Conservation (phyloP, 1,284 basidiomycete species). For the Trametes pubescens region DNA sequence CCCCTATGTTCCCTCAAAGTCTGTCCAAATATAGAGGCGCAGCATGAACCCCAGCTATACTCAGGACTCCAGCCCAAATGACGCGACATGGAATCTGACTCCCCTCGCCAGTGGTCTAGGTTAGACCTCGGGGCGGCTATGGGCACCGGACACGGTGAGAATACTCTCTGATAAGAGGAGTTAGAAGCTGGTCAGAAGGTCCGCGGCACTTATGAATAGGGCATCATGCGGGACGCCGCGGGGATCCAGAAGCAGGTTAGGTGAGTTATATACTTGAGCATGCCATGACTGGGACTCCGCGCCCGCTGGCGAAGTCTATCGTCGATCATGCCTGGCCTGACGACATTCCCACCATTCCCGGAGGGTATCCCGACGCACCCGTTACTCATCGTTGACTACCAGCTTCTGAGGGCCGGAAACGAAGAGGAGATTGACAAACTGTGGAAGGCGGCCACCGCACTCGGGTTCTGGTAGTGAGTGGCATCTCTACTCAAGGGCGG, state of each 20-base stretch:
- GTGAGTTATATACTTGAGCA: background rate
- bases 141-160: background rate
- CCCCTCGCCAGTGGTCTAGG: too few species aligned
- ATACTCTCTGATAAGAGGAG: background rate
- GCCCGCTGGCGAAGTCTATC: too few species aligned
- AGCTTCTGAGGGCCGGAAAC: slow-evolving; percentile 38
- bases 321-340: slow-evolving; percentile 31
- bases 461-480: slow-evolving; percentile 47
- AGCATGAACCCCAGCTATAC: too few species aligned
- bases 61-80: too few species aligned
- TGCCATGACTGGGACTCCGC: background rate
- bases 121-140: too few species aligned
- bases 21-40: too few species aligned
- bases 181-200: background rate
- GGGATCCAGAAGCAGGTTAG: background rate
- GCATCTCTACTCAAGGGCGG: background rate
- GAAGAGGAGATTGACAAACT: slow-evolving; percentile 40
- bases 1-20: too few species aligned
- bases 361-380: slow-evolving; percentile 46
- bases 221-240: background rate
- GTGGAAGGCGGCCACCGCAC: slow-evolving; percentile 43
- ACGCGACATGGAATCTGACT: too few species aligned
- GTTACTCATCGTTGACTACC: slow-evolving; percentile 47
- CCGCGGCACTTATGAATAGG: background rate
- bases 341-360: slow-evolving; percentile 43